phyloP scores from a whole-genome alignment of 139 green algal genomes.

The Chlamydomonas urium region DNA sequence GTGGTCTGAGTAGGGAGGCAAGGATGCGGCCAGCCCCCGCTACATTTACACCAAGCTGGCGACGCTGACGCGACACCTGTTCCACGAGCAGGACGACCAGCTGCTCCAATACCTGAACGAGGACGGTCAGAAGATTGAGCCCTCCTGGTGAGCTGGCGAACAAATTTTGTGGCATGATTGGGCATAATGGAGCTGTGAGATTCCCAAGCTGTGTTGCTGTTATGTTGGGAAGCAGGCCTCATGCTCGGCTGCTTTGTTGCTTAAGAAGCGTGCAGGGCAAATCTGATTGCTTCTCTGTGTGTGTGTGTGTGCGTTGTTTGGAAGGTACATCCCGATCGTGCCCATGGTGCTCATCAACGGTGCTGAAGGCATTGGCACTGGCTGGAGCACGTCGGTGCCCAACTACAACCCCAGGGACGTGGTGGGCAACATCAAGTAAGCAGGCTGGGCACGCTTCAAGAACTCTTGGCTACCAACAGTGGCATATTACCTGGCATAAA shows the following conservation, averaged over 20 bases:
- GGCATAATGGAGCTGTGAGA: too few relatives aligned
- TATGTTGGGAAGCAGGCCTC: too few relatives aligned
- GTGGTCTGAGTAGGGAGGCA: conserved; percentile 87
- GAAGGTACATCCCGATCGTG: conserved; percentile 17
- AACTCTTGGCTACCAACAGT: too few relatives aligned
- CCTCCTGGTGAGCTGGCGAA: conserved; percentile 83
- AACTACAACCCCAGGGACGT: conserved; percentile 97
- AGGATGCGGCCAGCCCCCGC: conserved; percentile 87
- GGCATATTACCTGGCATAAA: too few relatives aligned
- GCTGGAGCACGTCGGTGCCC: conserved; percentile 95
- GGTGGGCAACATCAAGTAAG: conserved; percentile 36
- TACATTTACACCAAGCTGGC: conserved; percentile 98
- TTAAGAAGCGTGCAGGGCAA: too few relatives aligned
- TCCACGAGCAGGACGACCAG: conserved; percentile 87
- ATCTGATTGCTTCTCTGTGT: too few relatives aligned
- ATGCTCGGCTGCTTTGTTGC: too few relatives aligned
- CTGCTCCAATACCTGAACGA: conserved; percentile 93
- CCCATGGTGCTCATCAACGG: conserved; percentile 44
- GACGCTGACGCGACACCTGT: conserved; percentile 77
- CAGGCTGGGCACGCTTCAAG: too few relatives aligned
- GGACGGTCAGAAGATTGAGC: conserved; percentile 96
- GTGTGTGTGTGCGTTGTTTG: too few relatives aligned
- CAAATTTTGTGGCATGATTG: too few relatives aligned
- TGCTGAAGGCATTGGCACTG: conserved; percentile 97
- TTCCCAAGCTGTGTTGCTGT: too few relatives aligned